Conservation (phyloP, 129 eudicot genomes). For the Tagetes patula region DNA sequence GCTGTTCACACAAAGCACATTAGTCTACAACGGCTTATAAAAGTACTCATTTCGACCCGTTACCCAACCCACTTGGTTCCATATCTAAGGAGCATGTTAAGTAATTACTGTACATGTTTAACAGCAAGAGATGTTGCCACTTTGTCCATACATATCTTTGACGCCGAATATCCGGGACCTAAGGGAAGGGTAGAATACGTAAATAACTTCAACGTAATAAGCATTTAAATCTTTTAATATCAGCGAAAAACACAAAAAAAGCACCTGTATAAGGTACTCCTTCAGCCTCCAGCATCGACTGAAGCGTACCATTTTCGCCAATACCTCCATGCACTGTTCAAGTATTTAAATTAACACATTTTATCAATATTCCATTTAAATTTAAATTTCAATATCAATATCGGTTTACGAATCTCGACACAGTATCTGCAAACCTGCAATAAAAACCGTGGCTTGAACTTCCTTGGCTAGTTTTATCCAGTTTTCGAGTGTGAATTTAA, state of each 20-base stretch:
- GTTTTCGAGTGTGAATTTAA: constrained; percentile 49
- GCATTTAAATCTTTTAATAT: background rate
- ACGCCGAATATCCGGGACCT: constrained; percentile 89
- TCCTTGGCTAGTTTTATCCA: constrained; percentile 83
- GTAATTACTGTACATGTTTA: constrained; percentile 55
- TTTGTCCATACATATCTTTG: constrained; percentile 91
- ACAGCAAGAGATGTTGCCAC: constrained; percentile 82
- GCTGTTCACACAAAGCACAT: constrained; percentile 41
- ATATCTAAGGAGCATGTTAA: constrained; percentile 13
- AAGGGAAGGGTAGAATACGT: constrained; percentile 18
- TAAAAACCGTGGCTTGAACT: constrained; percentile 77
- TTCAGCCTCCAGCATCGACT: constrained; percentile 70
- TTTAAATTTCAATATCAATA: constrained; percentile 9
- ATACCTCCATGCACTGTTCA: constrained; percentile 93
- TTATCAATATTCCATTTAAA: constrained; percentile 6
- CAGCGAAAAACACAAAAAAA: background rate
- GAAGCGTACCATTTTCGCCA: constrained; percentile 97
- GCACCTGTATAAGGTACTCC: constrained; percentile 81
- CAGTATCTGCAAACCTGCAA: constrained; percentile 60
- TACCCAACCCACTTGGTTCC: background rate
- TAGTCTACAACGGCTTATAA: constrained; percentile 9
- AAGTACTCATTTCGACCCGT: background rate
- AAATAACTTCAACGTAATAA: constrained; percentile 14
- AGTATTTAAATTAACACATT: constrained; percentile 13
- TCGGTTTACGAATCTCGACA: background rate